phyloP scores from a whole-genome alignment of 495 filamentous ascomycete species.

The Podospora pseudocomata region DNA sequence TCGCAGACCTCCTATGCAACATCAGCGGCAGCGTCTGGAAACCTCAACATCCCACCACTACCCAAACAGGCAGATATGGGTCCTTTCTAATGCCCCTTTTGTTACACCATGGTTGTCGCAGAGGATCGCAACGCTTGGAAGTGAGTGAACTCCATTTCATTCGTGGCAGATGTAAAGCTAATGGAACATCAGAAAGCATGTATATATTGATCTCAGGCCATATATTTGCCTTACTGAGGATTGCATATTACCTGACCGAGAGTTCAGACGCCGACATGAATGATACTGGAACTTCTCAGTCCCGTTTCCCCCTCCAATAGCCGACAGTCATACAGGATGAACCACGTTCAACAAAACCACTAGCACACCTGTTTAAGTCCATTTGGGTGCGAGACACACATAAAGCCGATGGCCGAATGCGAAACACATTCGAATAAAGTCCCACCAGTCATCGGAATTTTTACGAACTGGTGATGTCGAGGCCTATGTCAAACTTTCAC shows the following conservation, averaged over 20 bases:
- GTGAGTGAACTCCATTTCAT: slow-evolving; percentile 15
- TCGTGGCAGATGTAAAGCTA: not conserved
- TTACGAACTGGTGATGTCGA: not conserved
- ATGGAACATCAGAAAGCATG: slow-evolving; percentile 26
- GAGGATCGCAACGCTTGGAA: slow-evolving; percentile 33
- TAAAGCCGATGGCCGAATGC: not conserved
- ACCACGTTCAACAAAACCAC: slow-evolving; percentile 16
- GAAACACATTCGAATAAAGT: not conserved
- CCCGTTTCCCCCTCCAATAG: not conserved
- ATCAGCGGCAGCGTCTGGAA: slow-evolving; percentile 6
- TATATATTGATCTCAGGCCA: slow-evolving; percentile 32
- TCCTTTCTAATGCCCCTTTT: slow-evolving; percentile 39
- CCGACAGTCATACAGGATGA: not conserved
- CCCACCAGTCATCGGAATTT: not conserved
- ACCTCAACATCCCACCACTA: slow-evolving; percentile 19
- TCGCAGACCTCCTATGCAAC: slow-evolving; percentile 24
- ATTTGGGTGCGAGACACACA: not conserved
- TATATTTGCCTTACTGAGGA: slow-evolving; percentile 27
- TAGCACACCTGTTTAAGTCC: slow-evolving; percentile 15
- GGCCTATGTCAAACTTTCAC: slow-evolving; percentile 2
- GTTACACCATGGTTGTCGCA: slow-evolving; percentile 30
- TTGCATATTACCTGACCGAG: slow-evolving; percentile 13
- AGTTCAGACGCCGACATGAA: slow-evolving; percentile 14
- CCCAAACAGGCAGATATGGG: slow-evolving; percentile 16
- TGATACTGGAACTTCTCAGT: slow-evolving; percentile 8